Evolutionary conservation across 176 grass and related monocot genomes (phyloP).

Genomic region (Triticum urartu): DNA sequence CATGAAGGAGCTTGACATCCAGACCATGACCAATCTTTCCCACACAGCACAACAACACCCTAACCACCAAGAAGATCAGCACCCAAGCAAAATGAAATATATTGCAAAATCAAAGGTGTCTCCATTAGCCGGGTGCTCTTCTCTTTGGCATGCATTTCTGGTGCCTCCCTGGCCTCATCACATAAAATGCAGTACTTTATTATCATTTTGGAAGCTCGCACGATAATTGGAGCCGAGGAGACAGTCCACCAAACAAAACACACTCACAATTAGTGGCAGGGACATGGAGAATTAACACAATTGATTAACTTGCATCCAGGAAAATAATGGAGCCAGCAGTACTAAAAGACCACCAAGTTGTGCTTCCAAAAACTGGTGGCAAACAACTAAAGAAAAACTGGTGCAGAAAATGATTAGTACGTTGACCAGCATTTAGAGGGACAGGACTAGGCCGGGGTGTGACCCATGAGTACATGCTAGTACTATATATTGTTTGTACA

Average conservation of each 20-base stretch:
- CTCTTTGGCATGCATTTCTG: conserved; percentile 5
- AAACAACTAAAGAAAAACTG: no score
- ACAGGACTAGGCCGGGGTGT: background rate
- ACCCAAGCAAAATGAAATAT: background rate
- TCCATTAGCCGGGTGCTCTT: background rate
- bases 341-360: conserved; percentile 21
- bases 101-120: background rate
- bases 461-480: background rate
- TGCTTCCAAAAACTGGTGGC: conserved; percentile 7
- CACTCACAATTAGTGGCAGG: conserved; percentile 10
- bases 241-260: conserved; percentile 30
- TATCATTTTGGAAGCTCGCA: conserved; percentile 26
- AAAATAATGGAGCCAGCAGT: background rate
- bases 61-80: conserved; percentile 37
- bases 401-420: conserved; percentile 22
- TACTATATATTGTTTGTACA: conserved; percentile 12
- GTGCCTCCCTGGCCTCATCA: background rate
- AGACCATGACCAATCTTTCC: conserved; percentile 1
- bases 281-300: background rate
- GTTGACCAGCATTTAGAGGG: background rate
- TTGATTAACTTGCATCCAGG: background rate
- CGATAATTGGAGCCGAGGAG: conserved; percentile 22
- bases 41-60: background rate
- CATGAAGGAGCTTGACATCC: conserved; percentile 19
- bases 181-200: background rate